Evolutionary conservation across 2,329 filamentous ascomycete species (phyloP).

Genomic region (Alternaria brassicae): DNA sequence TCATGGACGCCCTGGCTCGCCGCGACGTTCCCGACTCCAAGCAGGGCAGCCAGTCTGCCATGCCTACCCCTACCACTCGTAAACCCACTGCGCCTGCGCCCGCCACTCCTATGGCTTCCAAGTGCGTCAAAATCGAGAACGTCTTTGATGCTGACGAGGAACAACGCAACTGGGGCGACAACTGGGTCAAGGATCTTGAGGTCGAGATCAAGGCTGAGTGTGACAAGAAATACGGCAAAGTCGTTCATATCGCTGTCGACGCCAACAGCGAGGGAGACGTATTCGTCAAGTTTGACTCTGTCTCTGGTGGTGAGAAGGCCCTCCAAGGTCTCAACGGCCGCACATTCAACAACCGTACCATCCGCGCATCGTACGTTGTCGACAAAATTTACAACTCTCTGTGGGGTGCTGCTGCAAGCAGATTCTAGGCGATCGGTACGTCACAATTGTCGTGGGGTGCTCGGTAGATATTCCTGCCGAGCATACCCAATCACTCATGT

Average conservation of each 20-base stretch:
- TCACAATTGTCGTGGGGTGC: slow-evolving; percentile 10
- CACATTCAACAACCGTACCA: slow-evolving; percentile 91
- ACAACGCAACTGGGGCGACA: slow-evolving; percentile 30
- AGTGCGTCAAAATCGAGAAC: slow-evolving; percentile 92
- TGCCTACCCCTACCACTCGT: slow-evolving; percentile 51
- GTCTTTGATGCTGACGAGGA: slow-evolving; percentile 87
- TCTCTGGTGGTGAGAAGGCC: slow-evolving; percentile 94
- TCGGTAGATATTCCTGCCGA: slow-evolving; percentile 10
- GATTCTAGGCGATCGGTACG: slow-evolving; percentile 33
- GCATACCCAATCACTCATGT: slow-evolving; percentile 15
- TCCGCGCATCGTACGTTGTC: slow-evolving; percentile 94
- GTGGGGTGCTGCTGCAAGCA: slow-evolving; percentile 54
- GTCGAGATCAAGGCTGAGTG: slow-evolving; percentile 93
- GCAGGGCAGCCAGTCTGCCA: slow-evolving; percentile 41
- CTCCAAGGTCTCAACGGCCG: slow-evolving; percentile 97
- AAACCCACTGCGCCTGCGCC: slow-evolving; percentile 82
- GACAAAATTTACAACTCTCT: slow-evolving; percentile 98
- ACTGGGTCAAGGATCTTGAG: slow-evolving; percentile 92
- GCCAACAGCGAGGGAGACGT: slow-evolving; percentile 94
- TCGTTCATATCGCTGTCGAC: slow-evolving; percentile 96
- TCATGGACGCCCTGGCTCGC: slow-evolving; percentile 98
- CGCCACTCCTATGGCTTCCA: slow-evolving; percentile 82
- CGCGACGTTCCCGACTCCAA: slow-evolving; percentile 69
- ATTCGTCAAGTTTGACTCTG: slow-evolving; percentile 97
- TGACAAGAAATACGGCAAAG: slow-evolving; percentile 92